A percentile compares a stretch with the other conserved stretches of the same genome.
Evolutionary conservation across 768 basidiomycete genomes (phyloP).

Genomic region (Auricularia sp.): DNA sequence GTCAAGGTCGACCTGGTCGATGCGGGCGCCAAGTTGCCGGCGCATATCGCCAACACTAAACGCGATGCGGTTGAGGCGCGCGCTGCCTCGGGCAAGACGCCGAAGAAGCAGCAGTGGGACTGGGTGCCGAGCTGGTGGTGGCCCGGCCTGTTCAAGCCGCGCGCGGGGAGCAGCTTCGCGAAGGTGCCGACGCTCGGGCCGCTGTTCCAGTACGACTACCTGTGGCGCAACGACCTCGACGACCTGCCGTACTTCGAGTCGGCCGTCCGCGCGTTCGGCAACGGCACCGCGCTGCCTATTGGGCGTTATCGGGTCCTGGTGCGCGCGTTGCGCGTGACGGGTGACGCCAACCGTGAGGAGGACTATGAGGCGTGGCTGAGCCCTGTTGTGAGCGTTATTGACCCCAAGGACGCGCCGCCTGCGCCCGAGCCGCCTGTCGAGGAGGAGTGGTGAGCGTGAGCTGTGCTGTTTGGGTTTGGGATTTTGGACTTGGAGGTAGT

Average conservation of each 20-base stretch:
- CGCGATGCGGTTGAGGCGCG: too few species aligned
- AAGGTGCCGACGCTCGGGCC: slow-evolving; percentile 3
- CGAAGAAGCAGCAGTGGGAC: background rate
- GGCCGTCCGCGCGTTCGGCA: slow-evolving; percentile 11
- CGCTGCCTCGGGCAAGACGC: too few species aligned
- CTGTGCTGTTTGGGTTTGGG: too few species aligned
- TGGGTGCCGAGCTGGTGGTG: background rate
- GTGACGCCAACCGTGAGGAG: slow-evolving; percentile 5
- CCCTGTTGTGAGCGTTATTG: slow-evolving; percentile 5
- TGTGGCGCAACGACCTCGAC: slow-evolving; percentile 1
- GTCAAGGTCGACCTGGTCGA: too few species aligned
- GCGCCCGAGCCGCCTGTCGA: too few species aligned
- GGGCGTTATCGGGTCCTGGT: slow-evolving; percentile 19
- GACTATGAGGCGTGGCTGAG: slow-evolving; percentile 15
- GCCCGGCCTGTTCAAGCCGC: background rate
- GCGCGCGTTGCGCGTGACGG: slow-evolving; percentile 12
- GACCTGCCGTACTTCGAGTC: background rate
- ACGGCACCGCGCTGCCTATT: slow-evolving; percentile 22
- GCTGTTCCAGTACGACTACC: background rate
- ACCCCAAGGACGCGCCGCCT: too few species aligned
- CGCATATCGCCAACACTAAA: too few species aligned
- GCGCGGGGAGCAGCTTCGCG: slow-evolving; percentile 1
- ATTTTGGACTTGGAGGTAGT: too few species aligned
- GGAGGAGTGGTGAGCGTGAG: too few species aligned
- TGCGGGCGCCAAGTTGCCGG: too few species aligned